Percentiles rank a stretch among this genome's conserved stretches.
These are phyloP conservation scores for Aureobasidium sp. DNA, from an alignment of 2,329 filamentous ascomycete species.

Conservation along the genomic window DNA sequence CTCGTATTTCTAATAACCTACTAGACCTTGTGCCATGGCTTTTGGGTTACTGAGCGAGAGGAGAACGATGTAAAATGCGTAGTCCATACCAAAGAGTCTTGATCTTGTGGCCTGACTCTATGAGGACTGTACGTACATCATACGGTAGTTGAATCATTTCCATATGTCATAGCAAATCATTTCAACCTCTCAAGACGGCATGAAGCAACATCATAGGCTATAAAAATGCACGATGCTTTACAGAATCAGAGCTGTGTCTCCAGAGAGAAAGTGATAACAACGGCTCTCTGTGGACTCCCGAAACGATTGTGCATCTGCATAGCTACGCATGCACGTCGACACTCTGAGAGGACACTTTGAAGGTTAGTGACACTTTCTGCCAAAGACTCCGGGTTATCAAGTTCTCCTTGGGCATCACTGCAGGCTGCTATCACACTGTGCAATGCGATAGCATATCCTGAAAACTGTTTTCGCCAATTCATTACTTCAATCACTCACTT, in stretches of 20 bases:
- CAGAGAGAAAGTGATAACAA: too few relatives aligned
- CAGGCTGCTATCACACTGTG: too few relatives aligned
- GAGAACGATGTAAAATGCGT: constrained; percentile 7
- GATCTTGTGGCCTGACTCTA: neutral
- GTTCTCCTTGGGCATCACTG: too few relatives aligned
- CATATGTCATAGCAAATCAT: neutral
- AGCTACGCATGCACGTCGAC: too few relatives aligned
- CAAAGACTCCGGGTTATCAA: too few relatives aligned
- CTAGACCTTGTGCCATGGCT: constrained; percentile 1
- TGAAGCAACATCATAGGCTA: neutral
- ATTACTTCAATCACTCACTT: neutral
- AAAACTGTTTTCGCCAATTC: neutral
- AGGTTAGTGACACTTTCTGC: too few relatives aligned
- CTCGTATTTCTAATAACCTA: constrained; percentile 4
- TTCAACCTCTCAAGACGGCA: neutral
- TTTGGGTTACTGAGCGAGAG: constrained; percentile 10
- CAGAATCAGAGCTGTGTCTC: too few relatives aligned
- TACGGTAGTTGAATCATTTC: neutral
- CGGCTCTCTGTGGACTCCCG: neutral
- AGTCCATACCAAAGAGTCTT: neutral
- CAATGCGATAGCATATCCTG: too few relatives aligned
- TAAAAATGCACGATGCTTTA: neutral
- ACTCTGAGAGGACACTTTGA: too few relatives aligned
- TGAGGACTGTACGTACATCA: neutral
- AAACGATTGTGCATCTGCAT: too few relatives aligned